phyloP scores from a whole-genome alignment of 257 asterid species.

The Solanum appendiculatum region DNA sequence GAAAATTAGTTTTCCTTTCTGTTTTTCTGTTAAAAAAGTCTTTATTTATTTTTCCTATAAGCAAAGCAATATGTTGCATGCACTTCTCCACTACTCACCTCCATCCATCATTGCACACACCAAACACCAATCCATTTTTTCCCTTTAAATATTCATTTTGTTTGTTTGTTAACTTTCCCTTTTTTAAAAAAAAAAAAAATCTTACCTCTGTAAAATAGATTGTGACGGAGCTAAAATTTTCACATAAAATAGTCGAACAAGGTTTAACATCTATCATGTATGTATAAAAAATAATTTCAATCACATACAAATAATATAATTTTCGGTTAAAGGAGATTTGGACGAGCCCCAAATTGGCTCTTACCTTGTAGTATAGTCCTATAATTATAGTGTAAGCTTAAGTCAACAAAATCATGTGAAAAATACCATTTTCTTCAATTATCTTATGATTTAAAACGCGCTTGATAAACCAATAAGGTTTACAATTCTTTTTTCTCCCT shows the following conservation, averaged over 20 bases:
- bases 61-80: constrained; percentile 18
- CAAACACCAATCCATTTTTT: background rate
- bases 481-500: too few relatives aligned
- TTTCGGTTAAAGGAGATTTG: background rate
- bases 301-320: too few relatives aligned
- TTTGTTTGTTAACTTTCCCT: background rate
- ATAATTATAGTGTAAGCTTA: background rate
- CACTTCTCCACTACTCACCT: constrained; percentile 13
- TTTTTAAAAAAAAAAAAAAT: background rate
- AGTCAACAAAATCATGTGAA: background rate
- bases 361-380: background rate
- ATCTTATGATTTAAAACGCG: background rate
- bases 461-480: background rate
- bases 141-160: background rate
- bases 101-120: constrained; percentile 25
- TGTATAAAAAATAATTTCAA: too few relatives aligned
- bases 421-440: background rate
- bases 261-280: rapidly evolving
- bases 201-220: too few relatives aligned
- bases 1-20: background rate
- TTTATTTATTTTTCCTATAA: background rate
- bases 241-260: too few relatives aligned
- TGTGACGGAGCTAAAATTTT: background rate
- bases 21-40: background rate
- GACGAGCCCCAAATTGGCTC: background rate